A percentile compares a stretch with the other conserved stretches of the same genome.
Conservation (phyloP, 805 yeast genomes). For the Cyberlindnera xishuangbannaensis region DNA sequence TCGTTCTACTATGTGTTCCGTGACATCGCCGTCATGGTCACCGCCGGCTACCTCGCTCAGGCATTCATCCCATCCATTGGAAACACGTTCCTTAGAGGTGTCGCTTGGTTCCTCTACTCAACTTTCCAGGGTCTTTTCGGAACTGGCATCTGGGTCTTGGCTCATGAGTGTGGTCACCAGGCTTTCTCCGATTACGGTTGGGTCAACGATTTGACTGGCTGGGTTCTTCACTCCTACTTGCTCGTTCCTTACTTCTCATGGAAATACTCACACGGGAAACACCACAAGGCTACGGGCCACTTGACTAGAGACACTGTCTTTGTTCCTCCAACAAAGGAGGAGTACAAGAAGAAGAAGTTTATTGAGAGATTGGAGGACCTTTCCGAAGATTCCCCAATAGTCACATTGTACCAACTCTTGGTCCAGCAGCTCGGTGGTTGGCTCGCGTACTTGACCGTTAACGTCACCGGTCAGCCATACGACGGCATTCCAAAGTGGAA, state of each 20-base stretch:
- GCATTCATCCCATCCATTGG: constrained; percentile 38
- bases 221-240: constrained; percentile 53
- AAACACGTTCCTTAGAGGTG: constrained; percentile 30
- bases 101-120: constrained; percentile 36
- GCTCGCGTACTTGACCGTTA: constrained; percentile 42
- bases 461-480: constrained; percentile 52
- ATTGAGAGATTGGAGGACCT: constrained; percentile 21
- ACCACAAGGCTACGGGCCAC: constrained; percentile 61
- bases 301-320: constrained; percentile 55
- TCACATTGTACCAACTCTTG: constrained; percentile 35
- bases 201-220: constrained; percentile 52
- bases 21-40: constrained; percentile 41
- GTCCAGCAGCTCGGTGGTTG: constrained; percentile 56
- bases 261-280: constrained; percentile 56
- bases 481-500: constrained; percentile 37
- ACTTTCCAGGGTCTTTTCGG: constrained; percentile 43
- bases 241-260: constrained; percentile 59
- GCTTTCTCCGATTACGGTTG: constrained; percentile 51
- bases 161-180: constrained; percentile 62
- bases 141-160: constrained; percentile 56
- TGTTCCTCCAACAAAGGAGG: constrained; percentile 48
- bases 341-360: constrained; percentile 30
- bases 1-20: constrained; percentile 49
- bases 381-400: constrained; percentile 51
- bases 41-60: constrained; percentile 38